Evolutionary conservation across 2,329 filamentous ascomycete genomes (phyloP), one percentile per base, ranked within the genome.

Genomic region (Chrysoporthe cubensis): DNA sequence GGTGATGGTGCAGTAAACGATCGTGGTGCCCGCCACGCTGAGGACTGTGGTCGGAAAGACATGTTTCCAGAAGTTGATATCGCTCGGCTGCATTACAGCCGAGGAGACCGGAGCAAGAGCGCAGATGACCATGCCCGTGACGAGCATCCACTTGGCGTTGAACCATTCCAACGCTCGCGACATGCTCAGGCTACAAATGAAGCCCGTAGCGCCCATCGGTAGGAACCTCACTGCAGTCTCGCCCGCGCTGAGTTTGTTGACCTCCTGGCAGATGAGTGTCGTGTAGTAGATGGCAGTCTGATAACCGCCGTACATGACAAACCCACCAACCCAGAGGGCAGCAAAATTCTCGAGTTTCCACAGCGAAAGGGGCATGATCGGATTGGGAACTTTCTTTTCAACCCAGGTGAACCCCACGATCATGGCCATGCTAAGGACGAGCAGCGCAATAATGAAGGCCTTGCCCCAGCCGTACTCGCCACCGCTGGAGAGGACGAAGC

Each of bases 281-380:
- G 77, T 78, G 64, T 81, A 81, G 71, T 80, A 81, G 60, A 81
- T 77, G 3, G 80, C 74, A 1, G 78, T 80, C 67, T 81, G 79
- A 66, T 81, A 81, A 42, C 78, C 79, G 16, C 80, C 80, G 67
- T 81, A 81, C 66, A 77, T 77, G 61, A 80, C 78, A 58, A 82
- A 82, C 1, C 80, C 80, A 16, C 79, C 76, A 34, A 83, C 74
- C 81, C 81, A 83, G 0, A 83, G 72, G 3, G 78, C 79, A 6
- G 80, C 80, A 65, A 83, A 83, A 68, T 83, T 83, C 37, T 76
- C 76, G 21, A 82, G 76, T 60, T 80, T 82, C 81, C 81, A 83
- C 8, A 83, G 69, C 0, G 78, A 80, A 1, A 83, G 71, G 0
- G 81, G 81, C 81, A 83, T 83, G 65, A 83, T 79, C 1, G 81